A percentile compares a stretch with the other conserved stretches of the same genome.
These are phyloP conservation scores for Magnolia changhungtana DNA, from an alignment of 164 flowering plant genomes.

Conservation along the genomic window DNA sequence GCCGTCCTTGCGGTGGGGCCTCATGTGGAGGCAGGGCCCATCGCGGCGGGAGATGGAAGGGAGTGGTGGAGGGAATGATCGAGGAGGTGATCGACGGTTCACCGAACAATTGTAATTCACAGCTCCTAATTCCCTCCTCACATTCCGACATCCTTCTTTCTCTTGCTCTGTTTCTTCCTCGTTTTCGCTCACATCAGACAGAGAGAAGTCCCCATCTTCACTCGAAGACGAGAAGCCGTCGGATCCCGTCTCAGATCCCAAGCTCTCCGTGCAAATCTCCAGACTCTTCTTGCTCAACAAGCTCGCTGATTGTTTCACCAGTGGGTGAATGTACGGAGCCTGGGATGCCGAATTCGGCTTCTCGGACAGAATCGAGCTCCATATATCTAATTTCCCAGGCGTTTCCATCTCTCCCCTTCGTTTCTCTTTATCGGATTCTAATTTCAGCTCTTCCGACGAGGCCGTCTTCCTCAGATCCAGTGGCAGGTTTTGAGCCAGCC, in stretches of 20 bases:
- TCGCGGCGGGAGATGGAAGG: slow-evolving; percentile 47
- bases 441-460: slow-evolving; percentile 6
- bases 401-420: slow-evolving; percentile 11
- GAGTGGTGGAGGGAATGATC: slow-evolving; percentile 69
- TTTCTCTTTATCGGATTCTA: background rate
- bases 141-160: background rate
- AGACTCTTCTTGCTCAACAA: slow-evolving; percentile 63
- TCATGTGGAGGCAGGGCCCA: slow-evolving; percentile 48
- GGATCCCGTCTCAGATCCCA: slow-evolving; percentile 91
- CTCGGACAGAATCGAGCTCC: slow-evolving; percentile 50
- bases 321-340: slow-evolving; percentile 70
- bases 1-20: slow-evolving; percentile 52
- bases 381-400: slow-evolving; percentile 28
- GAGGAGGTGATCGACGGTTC: slow-evolving; percentile 16
- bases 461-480: slow-evolving; percentile 12
- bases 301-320: slow-evolving; percentile 44
- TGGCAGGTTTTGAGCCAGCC: slow-evolving; percentile 39
- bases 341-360: slow-evolving; percentile 16
- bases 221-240: slow-evolving; percentile 45
- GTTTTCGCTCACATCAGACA: slow-evolving; percentile 29
- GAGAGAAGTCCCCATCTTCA: slow-evolving; percentile 15
- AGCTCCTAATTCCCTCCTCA: background rate
- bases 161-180: slow-evolving; percentile 16
- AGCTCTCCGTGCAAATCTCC: slow-evolving; percentile 84
- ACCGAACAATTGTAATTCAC: slow-evolving; percentile 4